Conservation (phyloP, 2,329 filamentous ascomycete genomes). For the Apiospora saccharicola region DNA sequence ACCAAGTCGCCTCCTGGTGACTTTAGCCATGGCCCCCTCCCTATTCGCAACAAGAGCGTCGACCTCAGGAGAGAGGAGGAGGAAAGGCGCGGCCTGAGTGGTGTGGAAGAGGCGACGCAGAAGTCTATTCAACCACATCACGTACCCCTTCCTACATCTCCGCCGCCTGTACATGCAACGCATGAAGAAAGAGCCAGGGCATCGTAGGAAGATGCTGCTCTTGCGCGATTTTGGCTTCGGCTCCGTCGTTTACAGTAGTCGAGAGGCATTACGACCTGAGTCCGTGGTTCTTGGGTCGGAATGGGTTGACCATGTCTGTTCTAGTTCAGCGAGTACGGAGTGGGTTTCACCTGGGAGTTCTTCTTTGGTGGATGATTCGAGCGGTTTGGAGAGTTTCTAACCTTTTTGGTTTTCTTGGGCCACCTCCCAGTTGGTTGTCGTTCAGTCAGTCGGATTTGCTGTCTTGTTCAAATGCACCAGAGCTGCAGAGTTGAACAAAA, state of each 20-base stretch:
- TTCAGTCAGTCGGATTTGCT: conserved; percentile 5
- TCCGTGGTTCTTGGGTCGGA: not conserved
- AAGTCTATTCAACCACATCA: conserved; percentile 35
- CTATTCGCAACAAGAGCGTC: conserved; percentile 55
- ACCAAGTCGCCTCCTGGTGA: conserved; percentile 63
- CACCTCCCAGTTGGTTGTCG: conserved; percentile 11
- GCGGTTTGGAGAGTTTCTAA: conserved; percentile 1
- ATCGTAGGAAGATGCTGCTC: conserved; percentile 32
- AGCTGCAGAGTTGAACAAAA: conserved; percentile 8
- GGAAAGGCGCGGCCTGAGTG: conserved; percentile 43
- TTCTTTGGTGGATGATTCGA: conserved; percentile 8
- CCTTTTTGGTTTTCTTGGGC: conserved; percentile 4
- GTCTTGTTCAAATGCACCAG: not conserved
- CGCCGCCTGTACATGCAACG: conserved; percentile 34
- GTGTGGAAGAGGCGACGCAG: conserved; percentile 22
- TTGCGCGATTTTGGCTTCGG: conserved; percentile 24
- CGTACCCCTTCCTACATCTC: conserved; percentile 38
- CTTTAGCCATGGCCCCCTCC: conserved; percentile 42
- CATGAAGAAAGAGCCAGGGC: conserved; percentile 36
- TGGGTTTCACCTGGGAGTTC: conserved; percentile 5
- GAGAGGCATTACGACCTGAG: not conserved
- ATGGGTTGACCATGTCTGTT: not conserved
- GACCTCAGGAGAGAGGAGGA: conserved; percentile 54
- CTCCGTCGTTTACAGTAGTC: not conserved
- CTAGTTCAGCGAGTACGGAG: conserved; percentile 11